Evolutionary conservation across 225 moss, liverwort and hornwort species (phyloP).

Genomic region (Straminergon stramineum): DNA sequence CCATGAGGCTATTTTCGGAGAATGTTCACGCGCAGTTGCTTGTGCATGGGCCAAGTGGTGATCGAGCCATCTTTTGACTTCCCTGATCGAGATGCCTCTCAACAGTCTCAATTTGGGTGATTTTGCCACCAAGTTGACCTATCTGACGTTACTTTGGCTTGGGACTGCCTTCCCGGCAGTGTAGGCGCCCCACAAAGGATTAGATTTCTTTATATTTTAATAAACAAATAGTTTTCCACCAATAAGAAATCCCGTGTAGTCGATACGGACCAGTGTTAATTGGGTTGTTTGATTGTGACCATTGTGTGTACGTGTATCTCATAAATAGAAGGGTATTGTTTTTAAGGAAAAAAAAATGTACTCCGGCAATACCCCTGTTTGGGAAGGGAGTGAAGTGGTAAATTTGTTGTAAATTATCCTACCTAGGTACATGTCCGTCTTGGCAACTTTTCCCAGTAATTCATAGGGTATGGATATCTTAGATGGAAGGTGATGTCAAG

Average conservation of each 20-base stretch:
- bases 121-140: too few relatives aligned
- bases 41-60: neutral
- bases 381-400: neutral
- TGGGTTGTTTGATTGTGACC: neutral
- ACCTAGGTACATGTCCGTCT: neutral
- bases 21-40: neutral
- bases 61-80: neutral
- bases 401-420: neutral
- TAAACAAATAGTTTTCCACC: neutral
- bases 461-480: neutral
- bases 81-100: neutral
- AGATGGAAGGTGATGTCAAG: neutral
- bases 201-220: neutral
- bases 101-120: neutral
- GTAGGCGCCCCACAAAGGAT: neutral
- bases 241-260: neutral
- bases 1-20: neutral
- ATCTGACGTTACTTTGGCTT: neutral
- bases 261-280: neutral
- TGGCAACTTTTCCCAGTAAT: neutral
- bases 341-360: neutral
- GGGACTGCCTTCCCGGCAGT: neutral
- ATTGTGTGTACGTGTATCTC: neutral
- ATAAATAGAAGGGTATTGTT: neutral
- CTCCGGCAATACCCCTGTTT: fast-evolving